phyloP scores from a whole-genome alignment of 2,329 filamentous ascomycete species.

The Leptoxyphium fumago region DNA sequence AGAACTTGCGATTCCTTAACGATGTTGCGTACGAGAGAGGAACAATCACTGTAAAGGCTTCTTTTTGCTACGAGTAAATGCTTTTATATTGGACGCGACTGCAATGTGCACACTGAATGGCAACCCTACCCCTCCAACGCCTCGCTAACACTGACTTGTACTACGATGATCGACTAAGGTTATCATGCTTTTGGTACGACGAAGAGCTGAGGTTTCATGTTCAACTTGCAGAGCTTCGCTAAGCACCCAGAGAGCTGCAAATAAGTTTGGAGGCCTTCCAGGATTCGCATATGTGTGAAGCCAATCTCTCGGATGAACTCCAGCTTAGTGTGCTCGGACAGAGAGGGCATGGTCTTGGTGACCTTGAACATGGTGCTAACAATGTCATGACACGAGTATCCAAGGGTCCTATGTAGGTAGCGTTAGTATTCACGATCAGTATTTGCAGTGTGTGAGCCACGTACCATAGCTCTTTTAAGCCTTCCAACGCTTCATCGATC shows the following conservation, averaged over 20 bases:
- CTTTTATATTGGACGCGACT: no score
- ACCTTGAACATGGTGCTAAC: slow-evolving; percentile 99
- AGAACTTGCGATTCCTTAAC: no score
- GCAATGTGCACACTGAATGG: no score
- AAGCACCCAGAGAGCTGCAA: slow-evolving; percentile 89
- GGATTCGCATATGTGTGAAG: slow-evolving; percentile 96
- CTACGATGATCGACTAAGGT: no score
- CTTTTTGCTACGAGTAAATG: no score
- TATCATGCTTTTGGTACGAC: slow-evolving; percentile 22
- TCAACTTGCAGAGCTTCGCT: slow-evolving; percentile 80
- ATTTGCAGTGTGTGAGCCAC: slow-evolving; percentile 6
- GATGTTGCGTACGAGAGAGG: no score
- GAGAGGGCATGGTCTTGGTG: slow-evolving; percentile 81
- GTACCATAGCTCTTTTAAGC: slow-evolving; percentile 76
- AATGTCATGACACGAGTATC: slow-evolving; percentile 97
- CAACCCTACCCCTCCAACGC: background rate
- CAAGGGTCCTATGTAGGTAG: slow-evolving; percentile 45
- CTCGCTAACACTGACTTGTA: background rate
- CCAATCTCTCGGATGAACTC: slow-evolving; percentile 94
- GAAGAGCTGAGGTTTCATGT: slow-evolving; percentile 86
- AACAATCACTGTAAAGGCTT: no score
- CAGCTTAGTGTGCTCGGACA: slow-evolving; percentile 88
- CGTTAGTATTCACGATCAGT: slow-evolving; percentile 3
- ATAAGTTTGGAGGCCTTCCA: slow-evolving; percentile 93
- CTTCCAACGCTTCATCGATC: slow-evolving; percentile 74